Conservation (phyloP, 1,284 basidiomycete species). For the Moniliophthora roreri region DNA sequence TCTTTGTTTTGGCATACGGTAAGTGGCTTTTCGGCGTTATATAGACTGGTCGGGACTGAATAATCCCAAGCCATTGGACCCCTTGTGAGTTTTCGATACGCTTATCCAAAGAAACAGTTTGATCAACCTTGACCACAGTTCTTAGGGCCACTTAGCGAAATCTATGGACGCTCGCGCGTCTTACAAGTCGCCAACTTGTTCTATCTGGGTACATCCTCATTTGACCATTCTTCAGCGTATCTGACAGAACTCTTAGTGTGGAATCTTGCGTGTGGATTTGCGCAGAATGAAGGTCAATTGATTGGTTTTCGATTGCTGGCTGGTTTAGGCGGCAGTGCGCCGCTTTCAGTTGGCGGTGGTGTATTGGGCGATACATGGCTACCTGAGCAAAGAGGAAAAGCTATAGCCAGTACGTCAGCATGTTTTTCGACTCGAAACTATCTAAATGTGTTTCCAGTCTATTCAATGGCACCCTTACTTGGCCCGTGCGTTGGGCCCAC, state of each 20-base stretch:
- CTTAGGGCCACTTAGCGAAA: conserved; percentile 58
- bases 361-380: conserved; percentile 70
- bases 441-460: too few species aligned
- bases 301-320: conserved; percentile 68
- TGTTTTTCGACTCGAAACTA: too few species aligned
- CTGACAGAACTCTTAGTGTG: conserved; percentile 40
- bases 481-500: conserved; percentile 71
- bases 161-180: conserved; percentile 39
- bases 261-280: conserved; percentile 69
- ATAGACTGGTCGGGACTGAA: background rate
- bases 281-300: conserved; percentile 54
- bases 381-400: conserved; percentile 66
- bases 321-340: conserved; percentile 65
- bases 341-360: conserved; percentile 66
- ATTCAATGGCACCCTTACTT: conserved; percentile 63
- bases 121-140: conserved; percentile 23
- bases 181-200: conserved; percentile 47
- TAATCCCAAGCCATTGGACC: conserved; percentile 41
- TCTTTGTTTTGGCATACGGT: conserved; percentile 55
- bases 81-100: conserved; percentile 23
- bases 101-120: background rate
- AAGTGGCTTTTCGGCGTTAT: conserved; percentile 30
- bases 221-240: background rate
- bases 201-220: conserved; percentile 39
- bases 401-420: too few species aligned